These are phyloP conservation scores for Cladophialophora exuberans DNA, from an alignment of 2,329 filamentous ascomycete genomes.

Conservation along the genomic window DNA sequence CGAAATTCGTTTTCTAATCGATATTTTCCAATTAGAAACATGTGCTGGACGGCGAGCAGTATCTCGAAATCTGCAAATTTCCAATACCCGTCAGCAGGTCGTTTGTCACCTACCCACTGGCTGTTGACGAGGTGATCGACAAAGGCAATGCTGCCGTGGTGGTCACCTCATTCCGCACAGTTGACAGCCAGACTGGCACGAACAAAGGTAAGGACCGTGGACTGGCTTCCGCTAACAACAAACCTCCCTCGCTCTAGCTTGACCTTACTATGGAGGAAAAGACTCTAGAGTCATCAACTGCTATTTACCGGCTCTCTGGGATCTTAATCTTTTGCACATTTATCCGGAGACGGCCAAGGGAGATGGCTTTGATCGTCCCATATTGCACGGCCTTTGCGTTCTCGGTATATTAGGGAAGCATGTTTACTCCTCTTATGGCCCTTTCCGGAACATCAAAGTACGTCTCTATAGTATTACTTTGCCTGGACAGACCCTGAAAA, in stretches of 20 bases:
- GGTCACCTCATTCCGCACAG: conserved; percentile 76
- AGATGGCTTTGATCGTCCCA: conserved; percentile 90
- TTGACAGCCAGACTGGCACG: conserved; percentile 76
- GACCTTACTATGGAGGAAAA: conserved; percentile 82
- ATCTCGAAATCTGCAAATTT: conserved; percentile 87
- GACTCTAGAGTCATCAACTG: conserved; percentile 88
- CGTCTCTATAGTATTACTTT: conserved; percentile 83
- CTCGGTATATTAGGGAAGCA: conserved; percentile 92
- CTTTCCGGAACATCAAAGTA: conserved; percentile 88
- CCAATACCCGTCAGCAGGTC: conserved; percentile 65
- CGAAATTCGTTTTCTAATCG: no score
- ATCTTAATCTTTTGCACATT: conserved; percentile 95
- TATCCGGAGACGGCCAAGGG: conserved; percentile 92
- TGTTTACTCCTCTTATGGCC: conserved; percentile 78
- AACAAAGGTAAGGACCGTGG: not conserved
- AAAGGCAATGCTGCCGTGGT: conserved; percentile 89
- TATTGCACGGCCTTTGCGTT: conserved; percentile 91
- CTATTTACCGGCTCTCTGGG: conserved; percentile 87
- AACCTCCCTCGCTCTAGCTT: conserved; percentile 72
- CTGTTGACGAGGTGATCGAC: conserved; percentile 93
- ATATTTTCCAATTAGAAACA: not conserved
- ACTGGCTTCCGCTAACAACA: conserved; percentile 67
- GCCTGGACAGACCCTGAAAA: conserved; percentile 72
- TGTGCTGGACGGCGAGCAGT: conserved; percentile 82
- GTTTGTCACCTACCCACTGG: conserved; percentile 35